Evolutionary conservation across 139 green algal species (phyloP).

Genomic region (Tetraselmis chui): DNA sequence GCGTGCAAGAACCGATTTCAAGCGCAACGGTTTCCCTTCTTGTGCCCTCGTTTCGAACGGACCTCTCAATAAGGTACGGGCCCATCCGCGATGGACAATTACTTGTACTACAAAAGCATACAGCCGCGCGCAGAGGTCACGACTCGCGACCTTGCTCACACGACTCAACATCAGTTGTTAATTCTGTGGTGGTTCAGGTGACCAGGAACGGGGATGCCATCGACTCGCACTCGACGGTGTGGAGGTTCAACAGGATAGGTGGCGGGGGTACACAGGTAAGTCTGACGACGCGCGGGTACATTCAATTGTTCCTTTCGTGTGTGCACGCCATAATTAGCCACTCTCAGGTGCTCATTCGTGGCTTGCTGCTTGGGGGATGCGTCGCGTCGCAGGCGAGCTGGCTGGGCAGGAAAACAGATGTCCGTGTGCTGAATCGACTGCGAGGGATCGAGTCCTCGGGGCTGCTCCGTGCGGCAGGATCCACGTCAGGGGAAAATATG

Average conservation of each 20-base stretch:
- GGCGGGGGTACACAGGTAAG: not conserved
- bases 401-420: not conserved
- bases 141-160: too few relatives aligned
- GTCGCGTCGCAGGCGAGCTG: not conserved
- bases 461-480: not conserved
- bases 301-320: too few relatives aligned
- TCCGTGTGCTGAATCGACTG: conserved; percentile 3
- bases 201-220: not conserved
- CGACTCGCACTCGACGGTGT: conserved; percentile 9
- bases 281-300: too few relatives aligned
- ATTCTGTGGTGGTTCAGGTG: too few relatives aligned
- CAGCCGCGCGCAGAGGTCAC: too few relatives aligned
- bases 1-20: not conserved
- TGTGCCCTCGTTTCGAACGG: conserved; percentile 9
- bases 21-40: not conserved
- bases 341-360: not conserved
- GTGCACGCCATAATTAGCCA: not conserved
- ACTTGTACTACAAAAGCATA: too few relatives aligned
- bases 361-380: not conserved
- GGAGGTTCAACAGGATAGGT: conserved; percentile 9
- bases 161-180: too few relatives aligned
- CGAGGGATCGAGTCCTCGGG: conserved; percentile 4
- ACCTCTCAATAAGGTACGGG: conserved; percentile 2
- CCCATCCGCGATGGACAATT: too few relatives aligned
- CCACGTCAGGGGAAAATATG: too few relatives aligned